Conservation (phyloP, 345 rosid species). For the Crucihimalaya himalaica region DNA sequence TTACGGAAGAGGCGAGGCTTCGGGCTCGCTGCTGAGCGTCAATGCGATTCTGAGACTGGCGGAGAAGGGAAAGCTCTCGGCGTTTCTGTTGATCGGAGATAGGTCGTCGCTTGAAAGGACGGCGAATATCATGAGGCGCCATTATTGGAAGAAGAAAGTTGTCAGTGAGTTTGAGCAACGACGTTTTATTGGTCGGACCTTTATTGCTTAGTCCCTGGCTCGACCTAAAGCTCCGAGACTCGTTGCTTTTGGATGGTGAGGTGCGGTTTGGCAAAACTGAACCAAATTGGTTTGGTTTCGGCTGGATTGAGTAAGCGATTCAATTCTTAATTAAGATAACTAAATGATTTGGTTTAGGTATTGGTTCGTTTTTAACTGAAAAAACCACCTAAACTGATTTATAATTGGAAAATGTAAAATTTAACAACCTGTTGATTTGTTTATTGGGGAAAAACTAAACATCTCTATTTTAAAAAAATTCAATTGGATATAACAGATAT, state of each 20-base stretch:
- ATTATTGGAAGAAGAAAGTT: conserved; percentile 33
- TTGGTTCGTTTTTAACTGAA: background rate
- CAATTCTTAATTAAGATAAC: background rate
- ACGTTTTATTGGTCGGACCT: background rate
- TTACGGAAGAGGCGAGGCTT: conserved; percentile 70
- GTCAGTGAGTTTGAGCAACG: conserved; percentile 1
- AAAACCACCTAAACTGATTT: too few relatives aligned
- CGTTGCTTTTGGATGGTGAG: background rate
- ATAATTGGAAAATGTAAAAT: too few relatives aligned
- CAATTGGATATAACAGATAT: too few relatives aligned
- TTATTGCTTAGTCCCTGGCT: background rate
- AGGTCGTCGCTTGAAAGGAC: conserved; percentile 79
- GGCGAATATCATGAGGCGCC: conserved; percentile 83
- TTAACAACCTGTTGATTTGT: too few relatives aligned
- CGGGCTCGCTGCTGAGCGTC: conserved; percentile 90
- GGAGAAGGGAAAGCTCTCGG: conserved; percentile 71
- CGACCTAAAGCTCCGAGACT: background rate
- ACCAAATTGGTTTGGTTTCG: background rate
- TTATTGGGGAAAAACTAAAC: too few relatives aligned
- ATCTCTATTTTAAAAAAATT: too few relatives aligned
- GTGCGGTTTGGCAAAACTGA: background rate
- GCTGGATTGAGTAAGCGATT: background rate
- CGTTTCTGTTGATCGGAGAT: conserved; percentile 93
- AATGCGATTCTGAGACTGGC: conserved; percentile 76
- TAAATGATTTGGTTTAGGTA: background rate